Evolutionary conservation across 345 rosid genomes (phyloP).

Genomic region (Clarkia xantiana): DNA sequence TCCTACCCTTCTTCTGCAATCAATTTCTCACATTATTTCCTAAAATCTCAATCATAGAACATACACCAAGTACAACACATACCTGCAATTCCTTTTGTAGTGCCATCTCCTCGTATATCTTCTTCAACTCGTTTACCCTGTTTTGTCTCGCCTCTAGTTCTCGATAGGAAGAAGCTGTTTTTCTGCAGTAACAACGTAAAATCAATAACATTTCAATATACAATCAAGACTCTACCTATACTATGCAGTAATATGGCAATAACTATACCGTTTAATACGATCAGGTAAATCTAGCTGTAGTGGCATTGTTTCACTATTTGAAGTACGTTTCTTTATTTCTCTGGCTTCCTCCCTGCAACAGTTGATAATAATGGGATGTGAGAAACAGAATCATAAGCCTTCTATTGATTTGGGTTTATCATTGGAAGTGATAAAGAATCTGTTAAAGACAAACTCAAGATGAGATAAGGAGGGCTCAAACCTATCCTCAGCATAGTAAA

Average conservation of each 20-base stretch:
- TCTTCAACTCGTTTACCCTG: slow-evolving; percentile 54
- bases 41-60: slow-evolving; percentile 3
- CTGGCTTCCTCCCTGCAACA: slow-evolving; percentile 61
- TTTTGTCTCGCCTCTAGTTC: slow-evolving; percentile 61
- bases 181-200: slow-evolving; percentile 21
- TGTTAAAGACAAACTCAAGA: no score
- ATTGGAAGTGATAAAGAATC: no score
- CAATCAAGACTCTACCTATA: background rate
- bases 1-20: slow-evolving; percentile 61
- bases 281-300: slow-evolving; percentile 28
- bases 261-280: slow-evolving; percentile 40
- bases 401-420: background rate
- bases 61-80: slow-evolving; percentile 1
- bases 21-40: background rate
- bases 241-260: background rate
- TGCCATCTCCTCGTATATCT: slow-evolving; percentile 58
- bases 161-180: slow-evolving; percentile 46
- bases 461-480: slow-evolving; percentile 12
- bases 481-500: slow-evolving; percentile 80
- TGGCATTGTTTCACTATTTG: slow-evolving; percentile 11
- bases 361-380: background rate
- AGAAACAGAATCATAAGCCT: background rate
- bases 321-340: slow-evolving; percentile 24
- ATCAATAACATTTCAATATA: background rate
- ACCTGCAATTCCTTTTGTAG: slow-evolving; percentile 81